These are phyloP conservation scores for Tricladium varicosporioides DNA, from an alignment of 2,329 filamentous ascomycete genomes.

Conservation along the genomic window DNA sequence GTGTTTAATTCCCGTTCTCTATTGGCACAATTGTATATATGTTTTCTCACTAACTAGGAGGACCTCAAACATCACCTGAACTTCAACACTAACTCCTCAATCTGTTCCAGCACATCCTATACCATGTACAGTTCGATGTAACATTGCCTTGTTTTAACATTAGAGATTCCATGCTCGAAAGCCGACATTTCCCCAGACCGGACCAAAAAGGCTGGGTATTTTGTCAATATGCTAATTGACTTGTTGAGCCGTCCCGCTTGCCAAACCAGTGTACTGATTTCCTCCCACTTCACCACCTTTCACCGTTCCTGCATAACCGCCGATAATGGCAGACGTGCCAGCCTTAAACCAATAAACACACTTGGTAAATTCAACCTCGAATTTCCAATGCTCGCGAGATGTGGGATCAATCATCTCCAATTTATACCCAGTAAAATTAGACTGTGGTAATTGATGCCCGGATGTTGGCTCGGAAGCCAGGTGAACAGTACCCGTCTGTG, in stretches of 20 bases:
- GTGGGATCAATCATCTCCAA: not conserved
- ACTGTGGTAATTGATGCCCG: too few species aligned
- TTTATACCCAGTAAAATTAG: not conserved
- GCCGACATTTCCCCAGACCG: too few species aligned
- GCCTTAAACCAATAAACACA: not conserved
- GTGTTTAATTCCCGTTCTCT: too few species aligned
- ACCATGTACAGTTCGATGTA: slow-evolving; percentile 26
- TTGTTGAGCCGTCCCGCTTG: too few species aligned
- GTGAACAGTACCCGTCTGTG: not conserved
- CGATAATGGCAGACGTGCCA: not conserved
- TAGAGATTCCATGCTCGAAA: too few species aligned
- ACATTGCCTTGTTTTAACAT: slow-evolving; percentile 19
- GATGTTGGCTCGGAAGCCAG: not conserved
- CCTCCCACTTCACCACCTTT: not conserved
- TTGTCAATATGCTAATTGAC: too few species aligned
- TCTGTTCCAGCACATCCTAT: slow-evolving; percentile 25
- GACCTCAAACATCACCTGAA: not conserved
- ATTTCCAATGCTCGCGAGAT: not conserved
- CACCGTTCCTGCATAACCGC: not conserved
- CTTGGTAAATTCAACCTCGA: not conserved
- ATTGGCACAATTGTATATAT: too few species aligned
- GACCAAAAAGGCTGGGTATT: too few species aligned
- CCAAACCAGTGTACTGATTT: not conserved
- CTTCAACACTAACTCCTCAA: slow-evolving; percentile 18
- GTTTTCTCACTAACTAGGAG: too few species aligned